Percentiles rank a stretch among this genome's conserved stretches.
Evolutionary conservation across 2,329 filamentous ascomycete species (phyloP).

Genomic region (Fusarium buharicum): DNA sequence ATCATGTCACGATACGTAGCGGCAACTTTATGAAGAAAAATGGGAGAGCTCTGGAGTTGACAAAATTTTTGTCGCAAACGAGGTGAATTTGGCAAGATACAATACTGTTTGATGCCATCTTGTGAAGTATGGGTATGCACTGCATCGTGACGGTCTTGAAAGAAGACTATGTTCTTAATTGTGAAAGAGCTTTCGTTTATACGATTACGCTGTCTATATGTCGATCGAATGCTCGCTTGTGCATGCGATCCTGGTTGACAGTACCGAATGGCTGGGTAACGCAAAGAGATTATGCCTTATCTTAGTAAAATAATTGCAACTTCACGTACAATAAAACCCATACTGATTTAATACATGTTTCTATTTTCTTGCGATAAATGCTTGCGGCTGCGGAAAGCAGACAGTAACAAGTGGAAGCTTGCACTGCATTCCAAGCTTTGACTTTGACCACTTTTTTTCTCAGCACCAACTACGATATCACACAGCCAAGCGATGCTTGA

Average conservation of each 20-base stretch:
- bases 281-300: too few species aligned
- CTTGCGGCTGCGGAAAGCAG: neutral
- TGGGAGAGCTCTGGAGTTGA: conserved; percentile 50
- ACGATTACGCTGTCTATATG: too few species aligned
- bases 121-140: neutral
- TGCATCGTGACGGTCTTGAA: neutral
- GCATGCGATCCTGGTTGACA: neutral
- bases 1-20: conserved; percentile 49
- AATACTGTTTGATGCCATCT: neutral
- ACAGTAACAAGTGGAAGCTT: conserved; percentile 9
- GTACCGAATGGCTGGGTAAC: neutral
- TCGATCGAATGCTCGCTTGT: neutral
- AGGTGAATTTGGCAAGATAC: conserved; percentile 33
- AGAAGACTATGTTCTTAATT: neutral
- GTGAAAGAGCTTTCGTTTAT: neutral
- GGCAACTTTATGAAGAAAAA: conserved; percentile 49
- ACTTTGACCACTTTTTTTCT: conserved; percentile 27
- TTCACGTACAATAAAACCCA: too few species aligned
- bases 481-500: neutral
- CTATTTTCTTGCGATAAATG: neutral
- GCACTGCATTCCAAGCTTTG: neutral
- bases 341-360: neutral
- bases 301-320: too few species aligned
- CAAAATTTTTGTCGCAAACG: conserved; percentile 52
- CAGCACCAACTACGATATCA: neutral